Evolutionary conservation across 441 rosid genomes (phyloP).

Genomic region (Brassica hybrid): DNA sequence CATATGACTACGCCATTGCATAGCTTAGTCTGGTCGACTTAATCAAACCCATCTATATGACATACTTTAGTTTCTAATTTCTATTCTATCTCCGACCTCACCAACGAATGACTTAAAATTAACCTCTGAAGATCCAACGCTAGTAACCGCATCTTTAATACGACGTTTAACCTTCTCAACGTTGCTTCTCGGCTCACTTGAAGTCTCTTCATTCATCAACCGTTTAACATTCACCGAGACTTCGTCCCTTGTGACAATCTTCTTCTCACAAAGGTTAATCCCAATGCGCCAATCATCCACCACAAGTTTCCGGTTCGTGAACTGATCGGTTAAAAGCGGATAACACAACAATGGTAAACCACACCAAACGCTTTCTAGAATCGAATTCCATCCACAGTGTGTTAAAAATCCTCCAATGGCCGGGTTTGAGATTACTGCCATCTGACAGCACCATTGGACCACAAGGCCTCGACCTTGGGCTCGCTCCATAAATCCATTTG

Average conservation of each 20-base stretch:
- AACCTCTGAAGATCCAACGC: conserved; percentile 56
- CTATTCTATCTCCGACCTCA: conserved; percentile 43
- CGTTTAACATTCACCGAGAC: conserved; percentile 48
- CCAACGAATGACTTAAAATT: conserved; percentile 50
- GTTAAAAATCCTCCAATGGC: conserved; percentile 71
- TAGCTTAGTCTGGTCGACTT: neutral
- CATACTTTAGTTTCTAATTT: conserved; percentile 23
- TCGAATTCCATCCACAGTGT: conserved; percentile 79
- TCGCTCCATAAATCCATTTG: conserved; percentile 46
- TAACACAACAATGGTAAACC: conserved; percentile 59
- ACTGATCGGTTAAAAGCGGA: conserved; percentile 71
- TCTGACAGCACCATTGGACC: conserved; percentile 68
- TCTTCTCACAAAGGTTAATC: conserved; percentile 51
- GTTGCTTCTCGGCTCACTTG: conserved; percentile 37
- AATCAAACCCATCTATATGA: conserved; percentile 12
- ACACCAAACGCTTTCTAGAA: conserved; percentile 43
- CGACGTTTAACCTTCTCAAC: conserved; percentile 46
- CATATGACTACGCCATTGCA: neutral
- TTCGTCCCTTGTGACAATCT: conserved; percentile 45
- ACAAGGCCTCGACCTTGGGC: conserved; percentile 51
- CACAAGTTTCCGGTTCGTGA: conserved; percentile 65
- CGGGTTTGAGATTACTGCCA: conserved; percentile 48
- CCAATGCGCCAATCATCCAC: conserved; percentile 75
- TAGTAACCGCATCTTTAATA: conserved; percentile 49
- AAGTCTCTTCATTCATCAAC: conserved; percentile 50